Conservation (phyloP, 306 rosid genomes). For the Acacia melanoxylon region DNA sequence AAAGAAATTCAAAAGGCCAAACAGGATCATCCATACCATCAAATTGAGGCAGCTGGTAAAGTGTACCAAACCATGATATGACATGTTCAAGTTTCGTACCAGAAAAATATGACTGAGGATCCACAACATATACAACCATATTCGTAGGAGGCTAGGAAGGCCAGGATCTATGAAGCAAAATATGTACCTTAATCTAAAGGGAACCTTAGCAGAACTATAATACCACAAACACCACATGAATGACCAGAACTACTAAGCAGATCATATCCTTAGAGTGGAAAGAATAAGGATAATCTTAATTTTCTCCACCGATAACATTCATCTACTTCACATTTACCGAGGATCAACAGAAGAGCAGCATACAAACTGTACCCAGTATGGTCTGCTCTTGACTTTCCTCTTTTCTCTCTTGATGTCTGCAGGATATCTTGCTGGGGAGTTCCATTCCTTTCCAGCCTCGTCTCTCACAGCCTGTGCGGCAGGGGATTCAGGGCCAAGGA, state of each 20-base stretch:
- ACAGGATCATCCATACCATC: conserved; percentile 1
- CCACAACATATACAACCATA: conserved; percentile 39
- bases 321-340: conserved; percentile 36
- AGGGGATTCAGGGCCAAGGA: conserved; percentile 56
- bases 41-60: background rate
- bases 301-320: background rate
- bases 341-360: conserved; percentile 80
- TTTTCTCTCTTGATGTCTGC: conserved; percentile 69
- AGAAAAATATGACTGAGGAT: conserved; percentile 26
- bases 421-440: conserved; percentile 84
- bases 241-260: conserved; percentile 30
- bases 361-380: conserved; percentile 81
- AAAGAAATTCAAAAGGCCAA: background rate
- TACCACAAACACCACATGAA: conserved; percentile 19
- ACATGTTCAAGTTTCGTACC: background rate
- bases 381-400: conserved; percentile 71
- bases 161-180: conserved; percentile 25
- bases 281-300: conserved; percentile 6
- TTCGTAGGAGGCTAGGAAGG: conserved; percentile 24
- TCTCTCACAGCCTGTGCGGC: conserved; percentile 35
- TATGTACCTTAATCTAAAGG: conserved; percentile 31
- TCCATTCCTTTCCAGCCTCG: conserved; percentile 69
- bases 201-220: conserved; percentile 20
- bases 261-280: conserved; percentile 7
- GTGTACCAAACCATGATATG: conserved; percentile 23